Evolutionary conservation across 805 yeast genomes (phyloP), one percentile per base, ranked within the genome.

Genomic region (Isabelozyma heimii): DNA sequence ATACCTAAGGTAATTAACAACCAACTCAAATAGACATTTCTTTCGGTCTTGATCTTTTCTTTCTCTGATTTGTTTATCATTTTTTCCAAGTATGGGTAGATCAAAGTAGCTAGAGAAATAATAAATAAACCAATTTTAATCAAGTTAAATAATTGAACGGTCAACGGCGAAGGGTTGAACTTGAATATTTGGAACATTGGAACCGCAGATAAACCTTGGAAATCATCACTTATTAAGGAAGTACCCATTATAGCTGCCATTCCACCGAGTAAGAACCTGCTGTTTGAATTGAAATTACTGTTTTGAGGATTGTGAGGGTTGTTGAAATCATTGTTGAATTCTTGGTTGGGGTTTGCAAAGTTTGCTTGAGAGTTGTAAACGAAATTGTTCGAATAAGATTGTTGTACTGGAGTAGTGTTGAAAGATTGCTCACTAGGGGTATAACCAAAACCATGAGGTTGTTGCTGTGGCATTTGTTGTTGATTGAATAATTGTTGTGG

Each of bases 171-270:
- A 13, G 66, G 58, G 38, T 49, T 41, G 24, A 49, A 37, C 7
- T 67, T 66, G 20, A 62, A 52, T 28, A 66, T 47, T 26, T 46
- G 43, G 3, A 52, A 44, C 27, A 67, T 55, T 9, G 85, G 85
- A 41, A 79, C 53, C 0, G 82, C 73, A 47, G 77, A 69, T 52
- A 81, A 62, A 3, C 82, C 77, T 56, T 73, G 72, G 57, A 69
- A 69, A 50, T 71, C 78, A 35, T 58, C 61, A 28, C 65, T 69
- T 47, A 79, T 70, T 43, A 82, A 69, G 1, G 86, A 79, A 2
- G 85, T 76, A 26, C 89, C 89, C 67, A 83, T 75, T 57, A 84
- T 74, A 46, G 83, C 73, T 20, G 87, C 84, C 72, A 84, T 71
- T 16, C 88, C 85, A 13, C 89, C 89, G 52, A 85, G 59, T 41